Conservation (phyloP, 345 rosid genomes). For the Arabis hirsuta region DNA sequence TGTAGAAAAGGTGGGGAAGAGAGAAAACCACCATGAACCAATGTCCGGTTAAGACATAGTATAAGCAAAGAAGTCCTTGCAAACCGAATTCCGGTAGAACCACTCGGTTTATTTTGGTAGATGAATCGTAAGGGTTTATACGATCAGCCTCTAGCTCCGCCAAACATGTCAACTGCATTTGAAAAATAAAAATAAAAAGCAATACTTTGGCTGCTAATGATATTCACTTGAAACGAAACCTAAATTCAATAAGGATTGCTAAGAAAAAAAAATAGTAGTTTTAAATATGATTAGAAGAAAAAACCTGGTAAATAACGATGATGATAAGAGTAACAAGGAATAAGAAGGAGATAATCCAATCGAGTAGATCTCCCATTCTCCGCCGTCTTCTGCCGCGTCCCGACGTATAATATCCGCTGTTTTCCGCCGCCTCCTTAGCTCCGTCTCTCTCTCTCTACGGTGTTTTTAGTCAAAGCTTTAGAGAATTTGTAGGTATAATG, state of each 20-base stretch:
- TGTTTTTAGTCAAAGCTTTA: slow-evolving; percentile 35
- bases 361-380: slow-evolving; percentile 74
- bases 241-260: background rate
- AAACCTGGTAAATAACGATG: slow-evolving; percentile 82
- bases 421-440: background rate
- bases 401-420: slow-evolving; percentile 11
- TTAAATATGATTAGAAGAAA: background rate
- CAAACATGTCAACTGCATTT: slow-evolving; percentile 68
- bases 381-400: slow-evolving; percentile 42
- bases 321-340: slow-evolving; percentile 66
- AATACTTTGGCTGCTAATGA: background rate
- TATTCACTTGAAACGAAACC: background rate
- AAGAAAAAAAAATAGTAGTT: no score
- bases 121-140: slow-evolving; percentile 71
- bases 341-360: slow-evolving; percentile 83
- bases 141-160: slow-evolving; percentile 72
- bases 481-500: background rate
- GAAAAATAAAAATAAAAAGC: background rate
- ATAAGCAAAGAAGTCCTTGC: slow-evolving; percentile 59
- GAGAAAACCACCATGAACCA: slow-evolving; percentile 66
- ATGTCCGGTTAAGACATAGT: slow-evolving; percentile 65
- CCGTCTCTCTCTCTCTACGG: background rate
- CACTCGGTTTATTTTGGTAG: slow-evolving; percentile 64
- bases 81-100: slow-evolving; percentile 63
- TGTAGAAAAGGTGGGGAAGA: slow-evolving; percentile 65